Conservation (phyloP, 805 yeast species). For the Wickerhamomyces subpelliculosus region DNA sequence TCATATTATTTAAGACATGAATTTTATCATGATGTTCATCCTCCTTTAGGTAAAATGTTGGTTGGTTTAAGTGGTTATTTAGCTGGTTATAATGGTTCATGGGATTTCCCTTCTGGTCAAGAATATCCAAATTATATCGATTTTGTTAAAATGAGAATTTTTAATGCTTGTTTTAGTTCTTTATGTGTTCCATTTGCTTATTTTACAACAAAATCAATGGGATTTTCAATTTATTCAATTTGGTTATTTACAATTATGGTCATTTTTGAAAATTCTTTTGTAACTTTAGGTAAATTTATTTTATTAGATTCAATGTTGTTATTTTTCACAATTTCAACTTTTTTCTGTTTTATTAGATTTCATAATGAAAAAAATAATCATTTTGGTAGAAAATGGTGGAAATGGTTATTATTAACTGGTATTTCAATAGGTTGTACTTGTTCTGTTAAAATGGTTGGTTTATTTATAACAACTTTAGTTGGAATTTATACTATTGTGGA, state of each 20-base stretch:
- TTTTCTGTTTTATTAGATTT: conserved; percentile 65
- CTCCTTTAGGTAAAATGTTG: conserved; percentile 92
- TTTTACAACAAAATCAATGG: conserved; percentile 69
- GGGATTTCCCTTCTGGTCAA: conserved; percentile 81
- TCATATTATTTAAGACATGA: conserved; percentile 83
- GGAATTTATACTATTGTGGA: conserved; percentile 88
- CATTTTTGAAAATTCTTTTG: conserved; percentile 72
- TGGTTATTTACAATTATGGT: conserved; percentile 82
- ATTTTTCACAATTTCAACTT: conserved; percentile 81
- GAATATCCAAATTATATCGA: conserved; percentile 71
- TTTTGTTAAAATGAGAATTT: conserved; percentile 78
- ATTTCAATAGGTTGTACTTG: conserved; percentile 82
- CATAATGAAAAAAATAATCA: conserved; percentile 47
- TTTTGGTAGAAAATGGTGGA: conserved; percentile 85
- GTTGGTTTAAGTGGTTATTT: conserved; percentile 82
- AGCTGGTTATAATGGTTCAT: conserved; percentile 83
- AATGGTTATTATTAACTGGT: conserved; percentile 84
- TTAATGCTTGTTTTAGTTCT: conserved; percentile 80
- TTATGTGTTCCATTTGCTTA: conserved; percentile 84
- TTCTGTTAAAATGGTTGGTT: conserved; percentile 95
- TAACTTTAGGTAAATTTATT: conserved; percentile 83
- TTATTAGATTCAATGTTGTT: conserved; percentile 86
- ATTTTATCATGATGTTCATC: conserved; percentile 94
- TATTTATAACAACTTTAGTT: conserved; percentile 78
- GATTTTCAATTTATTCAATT: conserved; percentile 61